A percentile compares a stretch with the other conserved stretches of the same genome.
phyloP scores from a whole-genome alignment of 2,329 filamentous ascomycete genomes.

The Podosphaera fusca region DNA sequence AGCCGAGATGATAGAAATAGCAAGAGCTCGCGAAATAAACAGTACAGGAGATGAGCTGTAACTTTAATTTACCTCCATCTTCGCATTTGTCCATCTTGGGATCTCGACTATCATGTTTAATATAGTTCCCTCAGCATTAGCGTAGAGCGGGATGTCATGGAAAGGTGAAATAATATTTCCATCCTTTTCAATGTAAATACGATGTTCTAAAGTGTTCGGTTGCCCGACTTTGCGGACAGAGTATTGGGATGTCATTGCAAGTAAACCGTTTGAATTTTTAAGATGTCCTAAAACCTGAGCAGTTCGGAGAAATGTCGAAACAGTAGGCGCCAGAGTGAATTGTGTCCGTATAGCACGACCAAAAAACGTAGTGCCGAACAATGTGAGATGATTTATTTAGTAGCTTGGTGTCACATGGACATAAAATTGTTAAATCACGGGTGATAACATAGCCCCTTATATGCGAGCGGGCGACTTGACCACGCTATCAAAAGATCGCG shows the following conservation, averaged over 20 bases:
- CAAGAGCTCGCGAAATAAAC: constrained; percentile 3
- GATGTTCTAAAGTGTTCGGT: constrained; percentile 86
- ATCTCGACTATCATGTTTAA: constrained; percentile 99
- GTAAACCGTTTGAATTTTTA: neutral
- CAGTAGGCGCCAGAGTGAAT: too few relatives aligned
- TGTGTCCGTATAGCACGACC: too few relatives aligned
- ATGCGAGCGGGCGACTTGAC: too few relatives aligned
- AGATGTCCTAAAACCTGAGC: too few relatives aligned
- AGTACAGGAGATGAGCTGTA: constrained; percentile 5
- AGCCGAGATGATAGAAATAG: neutral
- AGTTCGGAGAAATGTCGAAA: too few relatives aligned
- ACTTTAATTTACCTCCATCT: constrained; percentile 58
- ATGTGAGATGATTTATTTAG: too few relatives aligned
- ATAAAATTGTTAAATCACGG: too few relatives aligned
- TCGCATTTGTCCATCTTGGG: constrained; percentile 97
- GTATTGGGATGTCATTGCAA: constrained; percentile 29
- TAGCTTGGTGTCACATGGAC: too few relatives aligned
- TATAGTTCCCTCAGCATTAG: constrained; percentile 85
- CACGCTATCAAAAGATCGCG: too few relatives aligned
- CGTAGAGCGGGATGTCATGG: constrained; percentile 95
- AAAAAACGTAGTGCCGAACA: too few relatives aligned
- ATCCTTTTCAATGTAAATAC: constrained; percentile 96
- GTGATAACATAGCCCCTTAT: too few relatives aligned
- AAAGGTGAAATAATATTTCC: constrained; percentile 82
- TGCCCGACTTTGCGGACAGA: constrained; percentile 67